Evolutionary conservation across 768 basidiomycete genomes (phyloP).

Genomic region (Phanerochaete sordida): DNA sequence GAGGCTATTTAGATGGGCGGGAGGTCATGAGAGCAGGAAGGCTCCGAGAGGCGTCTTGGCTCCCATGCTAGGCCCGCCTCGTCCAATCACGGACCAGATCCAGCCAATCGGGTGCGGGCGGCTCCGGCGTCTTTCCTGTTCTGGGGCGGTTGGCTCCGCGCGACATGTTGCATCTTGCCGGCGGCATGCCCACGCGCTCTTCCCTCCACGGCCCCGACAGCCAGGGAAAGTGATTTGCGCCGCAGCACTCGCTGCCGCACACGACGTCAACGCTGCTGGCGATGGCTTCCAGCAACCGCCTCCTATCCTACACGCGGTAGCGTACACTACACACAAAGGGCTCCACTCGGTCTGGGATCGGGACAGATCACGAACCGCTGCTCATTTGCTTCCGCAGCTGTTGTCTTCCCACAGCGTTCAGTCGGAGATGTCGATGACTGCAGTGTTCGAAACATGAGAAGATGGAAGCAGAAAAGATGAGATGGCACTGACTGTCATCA

Average conservation of each 20-base stretch:
- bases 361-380: no score
- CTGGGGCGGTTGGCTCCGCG: no score
- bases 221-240: neutral
- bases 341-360: no score
- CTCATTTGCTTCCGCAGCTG: neutral
- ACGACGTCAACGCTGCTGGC: neutral
- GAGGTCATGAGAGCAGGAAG: neutral
- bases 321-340: neutral
- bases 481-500: no score
- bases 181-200: neutral
- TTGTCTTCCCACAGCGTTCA: neutral
- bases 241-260: neutral
- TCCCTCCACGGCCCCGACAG: neutral
- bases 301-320: neutral
- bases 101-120: neutral
- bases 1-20: neutral
- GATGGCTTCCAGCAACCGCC: neutral
- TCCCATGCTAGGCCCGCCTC: constrained; percentile 4
- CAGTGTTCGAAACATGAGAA: no score
- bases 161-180: neutral
- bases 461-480: no score
- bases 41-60: neutral
- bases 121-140: neutral
- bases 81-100: neutral
- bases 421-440: no score